These are phyloP conservation scores for Alnus rubra DNA, from an alignment of 306 rosid genomes.

Conservation along the genomic window DNA sequence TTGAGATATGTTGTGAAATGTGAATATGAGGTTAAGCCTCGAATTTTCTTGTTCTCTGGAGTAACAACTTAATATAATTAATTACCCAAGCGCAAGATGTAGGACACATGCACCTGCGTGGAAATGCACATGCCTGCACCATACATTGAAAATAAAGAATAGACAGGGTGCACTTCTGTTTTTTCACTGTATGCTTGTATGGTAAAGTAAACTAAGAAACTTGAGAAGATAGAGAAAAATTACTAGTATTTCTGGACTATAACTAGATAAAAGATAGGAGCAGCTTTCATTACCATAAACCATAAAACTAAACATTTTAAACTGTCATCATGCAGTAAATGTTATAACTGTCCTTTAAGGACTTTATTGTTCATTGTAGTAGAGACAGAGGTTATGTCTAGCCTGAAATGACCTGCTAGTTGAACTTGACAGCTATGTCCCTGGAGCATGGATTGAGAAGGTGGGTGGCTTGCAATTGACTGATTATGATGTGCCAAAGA, in stretches of 20 bases:
- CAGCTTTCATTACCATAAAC: not conserved
- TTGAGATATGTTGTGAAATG: conserved; percentile 12
- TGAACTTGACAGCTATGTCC: conserved; percentile 57
- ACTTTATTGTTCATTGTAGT: not conserved
- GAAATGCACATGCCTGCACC: not conserved
- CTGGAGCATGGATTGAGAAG: conserved; percentile 73
- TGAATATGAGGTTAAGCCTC: conserved; percentile 23
- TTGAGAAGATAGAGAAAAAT: not conserved
- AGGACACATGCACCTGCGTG: too few relatives aligned
- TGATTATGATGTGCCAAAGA: conserved; percentile 75
- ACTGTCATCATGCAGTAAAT: not conserved
- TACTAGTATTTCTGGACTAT: not conserved
- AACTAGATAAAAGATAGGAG: not conserved
- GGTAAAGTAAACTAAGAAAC: not conserved
- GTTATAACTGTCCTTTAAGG: not conserved
- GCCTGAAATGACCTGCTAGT: conserved; percentile 26
- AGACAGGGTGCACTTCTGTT: not conserved
- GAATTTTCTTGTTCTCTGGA: not conserved
- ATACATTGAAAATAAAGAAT: not conserved
- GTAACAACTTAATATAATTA: not conserved
- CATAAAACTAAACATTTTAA: not conserved
- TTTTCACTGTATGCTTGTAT: not conserved
- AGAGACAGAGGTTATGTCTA: conserved; percentile 14
- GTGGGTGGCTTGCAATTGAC: conserved; percentile 46
- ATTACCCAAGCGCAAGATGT: not conserved